These are phyloP conservation scores for Cercospora citrullina DNA, from an alignment of 2,329 filamentous ascomycete genomes.

Conservation along the genomic window DNA sequence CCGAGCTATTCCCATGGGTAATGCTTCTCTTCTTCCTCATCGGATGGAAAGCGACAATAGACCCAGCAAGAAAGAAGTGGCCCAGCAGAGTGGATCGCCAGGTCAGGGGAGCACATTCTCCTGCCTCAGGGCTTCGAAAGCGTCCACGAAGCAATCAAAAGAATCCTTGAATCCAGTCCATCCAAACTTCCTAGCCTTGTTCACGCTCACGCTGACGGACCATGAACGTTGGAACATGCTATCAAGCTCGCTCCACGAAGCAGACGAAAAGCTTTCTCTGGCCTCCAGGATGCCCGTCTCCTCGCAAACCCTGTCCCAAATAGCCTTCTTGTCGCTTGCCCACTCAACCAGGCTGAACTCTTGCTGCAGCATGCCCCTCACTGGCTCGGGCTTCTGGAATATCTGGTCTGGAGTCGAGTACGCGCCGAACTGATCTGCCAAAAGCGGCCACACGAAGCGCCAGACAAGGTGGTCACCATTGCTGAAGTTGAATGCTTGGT, in stretches of 20 bases:
- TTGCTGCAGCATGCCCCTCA: conserved; percentile 39
- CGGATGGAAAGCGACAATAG: no score
- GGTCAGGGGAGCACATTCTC: neutral
- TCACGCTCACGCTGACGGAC: conserved; percentile 47
- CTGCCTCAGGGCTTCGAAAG: conserved; percentile 40
- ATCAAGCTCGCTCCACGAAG: conserved; percentile 48
- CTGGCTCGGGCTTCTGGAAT: conserved; percentile 29
- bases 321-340: conserved; percentile 41
- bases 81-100: neutral
- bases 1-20: no score
- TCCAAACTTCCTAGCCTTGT: conserved; percentile 49
- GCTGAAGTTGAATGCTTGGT: conserved; percentile 47
- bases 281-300: conserved; percentile 42
- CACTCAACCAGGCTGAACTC: conserved; percentile 47
- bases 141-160: conserved; percentile 42
- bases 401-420: conserved; percentile 23
- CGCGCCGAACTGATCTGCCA: conserved; percentile 41
- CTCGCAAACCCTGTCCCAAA: conserved; percentile 43
- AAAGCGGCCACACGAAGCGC: conserved; percentile 46
- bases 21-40: no score
- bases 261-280: conserved; percentile 43
- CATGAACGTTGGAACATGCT: conserved; percentile 49
- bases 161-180: conserved; percentile 47
- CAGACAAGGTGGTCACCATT: conserved; percentile 45
- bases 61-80: no score